Conservation (phyloP, 208 protist species). For the Lotmaria passim region DNA sequence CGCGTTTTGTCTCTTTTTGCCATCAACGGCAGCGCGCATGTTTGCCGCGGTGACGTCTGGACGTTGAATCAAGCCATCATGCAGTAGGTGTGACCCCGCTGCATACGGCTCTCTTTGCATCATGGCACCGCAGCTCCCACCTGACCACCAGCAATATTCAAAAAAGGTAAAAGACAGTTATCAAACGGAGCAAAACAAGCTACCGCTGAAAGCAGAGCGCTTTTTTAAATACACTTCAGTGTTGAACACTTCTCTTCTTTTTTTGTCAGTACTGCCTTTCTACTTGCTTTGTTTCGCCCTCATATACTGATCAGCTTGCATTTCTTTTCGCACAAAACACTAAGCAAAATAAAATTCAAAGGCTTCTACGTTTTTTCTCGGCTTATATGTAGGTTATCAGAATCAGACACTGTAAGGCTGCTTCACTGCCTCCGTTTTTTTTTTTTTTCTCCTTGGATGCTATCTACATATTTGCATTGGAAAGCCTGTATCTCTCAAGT, state of each 20-base stretch:
- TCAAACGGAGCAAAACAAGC: background rate
- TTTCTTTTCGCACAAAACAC: background rate
- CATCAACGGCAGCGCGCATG: slow-evolving; percentile 43
- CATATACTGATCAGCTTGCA: background rate
- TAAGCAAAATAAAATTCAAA: too few relatives aligned
- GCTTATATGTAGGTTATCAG: too few relatives aligned
- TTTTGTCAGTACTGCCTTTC: background rate
- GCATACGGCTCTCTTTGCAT: background rate
- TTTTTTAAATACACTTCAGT: background rate
- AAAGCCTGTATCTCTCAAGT: too few relatives aligned
- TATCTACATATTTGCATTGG: too few relatives aligned
- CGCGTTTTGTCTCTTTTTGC: slow-evolving; percentile 43
- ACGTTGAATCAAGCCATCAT: slow-evolving; percentile 45
- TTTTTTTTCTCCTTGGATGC: too few relatives aligned
- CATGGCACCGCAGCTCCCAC: background rate
- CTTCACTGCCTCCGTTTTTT: too few relatives aligned
- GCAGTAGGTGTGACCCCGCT: slow-evolving; percentile 28
- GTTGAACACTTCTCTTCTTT: background rate
- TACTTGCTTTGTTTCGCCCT: background rate
- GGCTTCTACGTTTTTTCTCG: too few relatives aligned
- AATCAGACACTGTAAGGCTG: too few relatives aligned
- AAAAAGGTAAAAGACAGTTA: background rate
- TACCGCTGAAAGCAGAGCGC: background rate
- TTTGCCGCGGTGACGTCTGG: slow-evolving; percentile 51
- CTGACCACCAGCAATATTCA: background rate